phyloP scores from a whole-genome alignment of 192 early-diverging fungal species.

The Oehlia diaphana region DNA sequence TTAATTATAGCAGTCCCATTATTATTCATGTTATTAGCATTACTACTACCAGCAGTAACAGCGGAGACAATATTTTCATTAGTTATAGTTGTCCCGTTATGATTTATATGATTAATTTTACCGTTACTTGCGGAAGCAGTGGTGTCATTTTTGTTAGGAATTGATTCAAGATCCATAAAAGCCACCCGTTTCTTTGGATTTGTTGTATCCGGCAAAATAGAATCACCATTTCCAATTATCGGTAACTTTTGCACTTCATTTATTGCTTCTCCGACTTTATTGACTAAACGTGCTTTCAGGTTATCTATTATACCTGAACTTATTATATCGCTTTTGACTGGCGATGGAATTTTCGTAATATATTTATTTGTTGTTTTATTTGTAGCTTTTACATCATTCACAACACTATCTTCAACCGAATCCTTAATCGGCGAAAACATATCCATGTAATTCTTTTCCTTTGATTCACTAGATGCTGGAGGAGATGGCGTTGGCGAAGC shows the following conservation, averaged over 20 bases:
- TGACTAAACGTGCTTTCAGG: no score
- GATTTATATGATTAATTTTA: not conserved
- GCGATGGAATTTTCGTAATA: not conserved
- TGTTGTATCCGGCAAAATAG: no score
- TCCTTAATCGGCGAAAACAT: constrained; percentile 55
- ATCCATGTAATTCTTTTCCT: constrained; percentile 43
- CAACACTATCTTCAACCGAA: not conserved
- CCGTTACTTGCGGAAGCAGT: not conserved
- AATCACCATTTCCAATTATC: no score
- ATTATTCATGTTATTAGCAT: not conserved
- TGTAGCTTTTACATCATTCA: not conserved
- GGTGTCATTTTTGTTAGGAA: no score
- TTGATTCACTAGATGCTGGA: not conserved
- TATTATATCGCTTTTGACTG: not conserved
- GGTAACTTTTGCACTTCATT: no score
- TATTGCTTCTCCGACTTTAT: no score
- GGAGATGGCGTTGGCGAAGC: not conserved
- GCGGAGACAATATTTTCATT: not conserved
- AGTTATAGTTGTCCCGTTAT: not conserved
- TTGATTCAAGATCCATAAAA: no score
- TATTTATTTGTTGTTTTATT: not conserved
- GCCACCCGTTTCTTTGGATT: no score
- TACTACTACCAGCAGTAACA: not conserved
- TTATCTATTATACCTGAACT: no score
- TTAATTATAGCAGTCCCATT: not conserved